These are phyloP conservation scores for Pneumocystis oryctolagi DNA, from an alignment of 1,139 yeast genomes.

Conservation along the genomic window DNA sequence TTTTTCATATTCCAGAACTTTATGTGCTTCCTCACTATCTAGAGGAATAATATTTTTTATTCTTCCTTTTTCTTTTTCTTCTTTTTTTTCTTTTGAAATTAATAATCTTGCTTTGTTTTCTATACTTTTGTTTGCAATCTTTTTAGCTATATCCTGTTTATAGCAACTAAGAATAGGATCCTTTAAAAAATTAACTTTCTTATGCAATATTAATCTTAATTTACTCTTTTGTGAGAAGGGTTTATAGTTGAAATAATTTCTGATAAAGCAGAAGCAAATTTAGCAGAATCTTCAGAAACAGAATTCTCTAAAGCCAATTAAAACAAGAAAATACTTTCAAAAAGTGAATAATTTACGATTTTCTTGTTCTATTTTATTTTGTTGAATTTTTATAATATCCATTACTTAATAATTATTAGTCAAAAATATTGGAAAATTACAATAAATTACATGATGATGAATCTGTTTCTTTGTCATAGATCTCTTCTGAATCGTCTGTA, in stretches of 20 bases:
- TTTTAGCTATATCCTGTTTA: constrained; percentile 41
- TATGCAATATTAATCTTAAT: neutral
- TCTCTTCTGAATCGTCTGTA: neutral
- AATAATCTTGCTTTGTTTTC: constrained; percentile 72
- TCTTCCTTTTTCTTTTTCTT: constrained; percentile 51
- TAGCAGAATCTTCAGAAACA: constrained; percentile 45
- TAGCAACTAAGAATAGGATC: constrained; percentile 25
- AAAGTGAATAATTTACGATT: constrained; percentile 10
- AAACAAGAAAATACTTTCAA: neutral
- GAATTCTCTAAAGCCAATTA: constrained; percentile 14
- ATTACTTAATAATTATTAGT: constrained; percentile 1
- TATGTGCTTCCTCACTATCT: constrained; percentile 33
- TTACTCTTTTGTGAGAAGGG: constrained; percentile 52
- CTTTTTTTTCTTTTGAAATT: constrained; percentile 56
- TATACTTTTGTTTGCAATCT: constrained; percentile 63
- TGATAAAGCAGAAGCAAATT: constrained; percentile 67
- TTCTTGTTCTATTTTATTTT: constrained; percentile 16
- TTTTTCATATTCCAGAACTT: constrained; percentile 53
- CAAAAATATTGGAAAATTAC: neutral
- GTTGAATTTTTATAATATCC: constrained; percentile 13
- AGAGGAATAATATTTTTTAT: constrained; percentile 42
- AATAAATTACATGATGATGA: neutral
- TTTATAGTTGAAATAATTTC: constrained; percentile 80
- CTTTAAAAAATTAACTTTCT: neutral
- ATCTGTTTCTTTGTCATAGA: neutral